These are phyloP conservation scores for Ettlia oleoabundans DNA, from an alignment of 139 green algal species.

Conservation along the genomic window DNA sequence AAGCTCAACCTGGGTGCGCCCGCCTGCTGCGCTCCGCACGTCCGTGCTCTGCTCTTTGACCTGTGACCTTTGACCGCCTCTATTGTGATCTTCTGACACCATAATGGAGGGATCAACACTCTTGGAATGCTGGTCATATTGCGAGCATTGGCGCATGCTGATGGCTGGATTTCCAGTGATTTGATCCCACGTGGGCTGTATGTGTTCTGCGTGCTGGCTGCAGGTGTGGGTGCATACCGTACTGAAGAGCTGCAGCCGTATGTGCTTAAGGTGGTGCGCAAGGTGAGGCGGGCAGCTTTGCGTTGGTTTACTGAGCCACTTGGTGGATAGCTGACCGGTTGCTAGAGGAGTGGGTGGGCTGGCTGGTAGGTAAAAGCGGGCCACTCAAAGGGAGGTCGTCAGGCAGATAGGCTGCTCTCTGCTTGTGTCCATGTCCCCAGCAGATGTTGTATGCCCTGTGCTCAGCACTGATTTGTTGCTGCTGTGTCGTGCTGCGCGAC, in stretches of 20 bases:
- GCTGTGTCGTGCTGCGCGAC: too few species aligned
- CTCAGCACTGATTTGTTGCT: neutral
- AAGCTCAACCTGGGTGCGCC: slow-evolving; percentile 96
- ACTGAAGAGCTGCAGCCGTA: slow-evolving; percentile 96
- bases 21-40: too few species aligned
- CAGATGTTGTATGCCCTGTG: neutral
- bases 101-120: too few species aligned
- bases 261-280: slow-evolving; percentile 90
- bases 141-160: too few species aligned
- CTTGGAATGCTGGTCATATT: too few species aligned
- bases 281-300: neutral
- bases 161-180: too few species aligned
- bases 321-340: neutral
- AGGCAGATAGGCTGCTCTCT: neutral
- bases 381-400: too few species aligned
- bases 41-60: too few species aligned
- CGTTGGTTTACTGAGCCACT: neutral
- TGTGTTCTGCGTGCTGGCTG: too few species aligned
- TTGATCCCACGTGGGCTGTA: too few species aligned
- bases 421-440: neutral
- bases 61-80: too few species aligned
- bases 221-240: slow-evolving; percentile 89
- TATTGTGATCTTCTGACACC: too few species aligned
- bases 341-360: neutral
- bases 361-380: neutral